Conservation (phyloP, 495 filamentous ascomycete genomes). For the Tuber umbilicatum region DNA sequence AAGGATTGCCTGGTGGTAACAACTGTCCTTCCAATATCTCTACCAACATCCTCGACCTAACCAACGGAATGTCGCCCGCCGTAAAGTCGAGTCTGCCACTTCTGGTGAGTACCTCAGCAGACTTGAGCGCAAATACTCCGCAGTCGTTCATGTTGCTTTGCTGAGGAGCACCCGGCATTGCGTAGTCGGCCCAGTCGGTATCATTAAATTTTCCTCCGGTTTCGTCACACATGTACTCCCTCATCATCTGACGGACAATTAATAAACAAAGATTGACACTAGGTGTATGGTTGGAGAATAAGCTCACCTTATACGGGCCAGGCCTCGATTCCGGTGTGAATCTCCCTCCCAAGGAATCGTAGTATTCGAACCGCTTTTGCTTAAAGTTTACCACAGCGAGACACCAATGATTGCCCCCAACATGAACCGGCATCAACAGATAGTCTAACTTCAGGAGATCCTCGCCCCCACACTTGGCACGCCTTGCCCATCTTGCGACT, state of each 20-base stretch:
- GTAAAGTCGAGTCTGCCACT: conserved; percentile 20
- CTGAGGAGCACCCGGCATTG: conserved; percentile 16
- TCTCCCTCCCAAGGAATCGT: conserved; percentile 32
- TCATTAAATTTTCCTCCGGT: conserved; percentile 16
- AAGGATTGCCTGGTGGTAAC: conserved; percentile 8
- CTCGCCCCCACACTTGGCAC: conserved; percentile 16
- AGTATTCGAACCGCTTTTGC: conserved; percentile 36
- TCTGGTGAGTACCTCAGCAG: conserved; percentile 34
- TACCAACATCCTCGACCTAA: conserved; percentile 32
- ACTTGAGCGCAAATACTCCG: conserved; percentile 36
- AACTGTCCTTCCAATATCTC: conserved; percentile 24
- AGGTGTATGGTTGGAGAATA: not conserved
- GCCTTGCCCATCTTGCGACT: conserved; percentile 33
- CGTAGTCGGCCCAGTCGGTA: conserved; percentile 32
- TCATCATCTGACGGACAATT: conserved; percentile 11
- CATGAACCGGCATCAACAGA: conserved; percentile 31
- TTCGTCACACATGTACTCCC: conserved; percentile 32
- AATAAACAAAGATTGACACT: conserved; percentile 13
- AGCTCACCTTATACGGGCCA: conserved; percentile 11
- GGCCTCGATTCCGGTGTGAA: not conserved
- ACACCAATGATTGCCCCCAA: conserved; percentile 31
- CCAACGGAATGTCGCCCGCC: conserved; percentile 21
- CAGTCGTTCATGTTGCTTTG: conserved; percentile 34
- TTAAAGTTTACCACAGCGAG: conserved; percentile 36
- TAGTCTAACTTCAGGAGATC: conserved; percentile 32